Evolutionary conservation across 1,139 yeast genomes (phyloP), one percentile per base, ranked within the genome.

Genomic region (Eremothecium cymbalariae): DNA sequence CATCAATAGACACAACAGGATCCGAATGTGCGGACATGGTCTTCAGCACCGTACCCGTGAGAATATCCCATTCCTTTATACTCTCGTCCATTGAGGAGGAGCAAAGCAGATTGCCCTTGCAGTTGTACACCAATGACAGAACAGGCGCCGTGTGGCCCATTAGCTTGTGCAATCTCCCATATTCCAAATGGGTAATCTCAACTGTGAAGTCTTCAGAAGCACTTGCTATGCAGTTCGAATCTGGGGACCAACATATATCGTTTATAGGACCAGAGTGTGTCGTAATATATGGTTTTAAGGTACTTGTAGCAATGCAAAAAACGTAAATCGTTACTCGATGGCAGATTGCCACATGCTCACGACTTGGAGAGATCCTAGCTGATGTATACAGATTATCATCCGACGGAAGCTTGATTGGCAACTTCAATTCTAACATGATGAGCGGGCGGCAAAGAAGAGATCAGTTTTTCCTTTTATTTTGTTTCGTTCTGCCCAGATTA

Each of bases 11-110:
- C 31, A 84, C 76, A 1, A 90, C 82, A 0, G 97, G 94, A 47
- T 86, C 97, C 0, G 94, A 75, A 57, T 90, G 98, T 0, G 98
- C 97, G 12, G 95, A 84, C 38, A 90, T 63, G 0, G 94, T 84
- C 50, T 82, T 77, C 47, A 86, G 61, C 33, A 83, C 72, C 32
- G 69, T 68, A 0, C 94, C 93, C 17, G 77, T 68, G 23, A 72
- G 64, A 4, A 81, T 72, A 57, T 88, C 96, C 98, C 98, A 90
- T 3, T 88, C 70, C 32, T 86, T 72, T 15, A 90, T 79, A 31
- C 88, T 86, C 51, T 90, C 98, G 57, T 90, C 98, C 27, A 93
- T 77, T 1, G 94, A 75, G 0, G 95, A 95, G 31, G 88, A 74
- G 17, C 84, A 76, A 17, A 90, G 57, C 16, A 90, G 59, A 46